These are phyloP conservation scores for Gossypioides kirkii DNA, from an alignment of 345 rosid species.

Conservation along the genomic window DNA sequence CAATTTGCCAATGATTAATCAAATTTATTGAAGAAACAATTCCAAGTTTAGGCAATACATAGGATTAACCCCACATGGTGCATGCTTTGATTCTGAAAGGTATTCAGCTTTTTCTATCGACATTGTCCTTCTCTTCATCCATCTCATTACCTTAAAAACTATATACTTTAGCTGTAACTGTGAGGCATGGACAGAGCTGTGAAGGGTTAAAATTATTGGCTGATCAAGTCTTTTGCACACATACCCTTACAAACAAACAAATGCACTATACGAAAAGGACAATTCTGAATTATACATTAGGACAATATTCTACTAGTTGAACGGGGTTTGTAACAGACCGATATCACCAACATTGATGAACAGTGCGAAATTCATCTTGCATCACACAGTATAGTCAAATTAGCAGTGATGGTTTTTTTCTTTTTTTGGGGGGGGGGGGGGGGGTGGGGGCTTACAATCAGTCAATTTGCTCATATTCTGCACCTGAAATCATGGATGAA, in stretches of 20 bases:
- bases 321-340: not conserved
- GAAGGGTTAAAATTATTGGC: not conserved
- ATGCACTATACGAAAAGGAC: no score
- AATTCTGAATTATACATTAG: no score
- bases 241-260: no score
- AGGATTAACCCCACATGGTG: constrained; percentile 7
- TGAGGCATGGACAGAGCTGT: not conserved
- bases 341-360: not conserved
- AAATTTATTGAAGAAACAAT: constrained; percentile 13
- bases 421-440: no score
- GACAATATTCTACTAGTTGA: no score
- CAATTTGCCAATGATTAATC: constrained; percentile 23
- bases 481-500: constrained; percentile 17
- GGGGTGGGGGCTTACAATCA: not conserved
- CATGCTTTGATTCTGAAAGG: constrained; percentile 8
- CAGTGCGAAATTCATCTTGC: not conserved
- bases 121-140: not conserved
- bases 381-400: constrained; percentile 5
- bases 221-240: no score
- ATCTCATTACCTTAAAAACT: not conserved
- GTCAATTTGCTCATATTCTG: constrained; percentile 18
- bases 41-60: constrained; percentile 6
- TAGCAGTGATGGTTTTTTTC: not conserved
- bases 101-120: not conserved
- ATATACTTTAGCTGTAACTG: not conserved